Evolutionary conservation across 306 rosid genomes (phyloP).

Genomic region (Datisca glomerata): DNA sequence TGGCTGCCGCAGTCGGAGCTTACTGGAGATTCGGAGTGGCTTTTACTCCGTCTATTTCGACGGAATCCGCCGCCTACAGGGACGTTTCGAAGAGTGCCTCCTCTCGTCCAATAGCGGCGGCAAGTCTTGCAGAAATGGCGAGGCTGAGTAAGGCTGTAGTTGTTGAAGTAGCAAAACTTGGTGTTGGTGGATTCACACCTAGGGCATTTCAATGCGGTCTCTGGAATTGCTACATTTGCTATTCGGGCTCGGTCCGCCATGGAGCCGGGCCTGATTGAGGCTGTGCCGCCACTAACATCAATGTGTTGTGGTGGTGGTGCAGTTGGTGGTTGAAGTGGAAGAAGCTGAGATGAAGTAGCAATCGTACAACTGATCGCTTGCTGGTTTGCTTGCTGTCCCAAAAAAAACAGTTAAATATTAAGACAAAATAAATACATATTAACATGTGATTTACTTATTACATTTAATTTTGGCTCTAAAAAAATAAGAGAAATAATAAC

Average conservation of each 20-base stretch:
- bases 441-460: background rate
- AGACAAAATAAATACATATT: background rate
- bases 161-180: conserved; percentile 88
- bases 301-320: conserved; percentile 24
- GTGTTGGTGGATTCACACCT: conserved; percentile 88
- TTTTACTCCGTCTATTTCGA: conserved; percentile 61
- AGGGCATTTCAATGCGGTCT: conserved; percentile 58
- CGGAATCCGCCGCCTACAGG: conserved; percentile 92
- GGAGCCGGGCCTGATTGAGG: conserved; percentile 60
- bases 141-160: conserved; percentile 88
- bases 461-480: background rate
- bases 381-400: conserved; percentile 26
- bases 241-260: conserved; percentile 79
- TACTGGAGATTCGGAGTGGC: conserved; percentile 49
- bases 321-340: conserved; percentile 19
- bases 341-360: conserved; percentile 28
- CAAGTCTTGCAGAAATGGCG: conserved; percentile 96
- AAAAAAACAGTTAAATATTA: conserved; percentile 7
- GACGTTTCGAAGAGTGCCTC: conserved; percentile 64
- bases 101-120: conserved; percentile 82
- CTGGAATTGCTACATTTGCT: conserved; percentile 76
- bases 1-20: conserved; percentile 36
- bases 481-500: conserved; percentile 27
- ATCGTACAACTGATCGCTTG: conserved; percentile 18
- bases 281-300: conserved; percentile 23